phyloP scores from a whole-genome alignment of 192 early-diverging fungal genomes.

The Funneliformis geosporum region DNA sequence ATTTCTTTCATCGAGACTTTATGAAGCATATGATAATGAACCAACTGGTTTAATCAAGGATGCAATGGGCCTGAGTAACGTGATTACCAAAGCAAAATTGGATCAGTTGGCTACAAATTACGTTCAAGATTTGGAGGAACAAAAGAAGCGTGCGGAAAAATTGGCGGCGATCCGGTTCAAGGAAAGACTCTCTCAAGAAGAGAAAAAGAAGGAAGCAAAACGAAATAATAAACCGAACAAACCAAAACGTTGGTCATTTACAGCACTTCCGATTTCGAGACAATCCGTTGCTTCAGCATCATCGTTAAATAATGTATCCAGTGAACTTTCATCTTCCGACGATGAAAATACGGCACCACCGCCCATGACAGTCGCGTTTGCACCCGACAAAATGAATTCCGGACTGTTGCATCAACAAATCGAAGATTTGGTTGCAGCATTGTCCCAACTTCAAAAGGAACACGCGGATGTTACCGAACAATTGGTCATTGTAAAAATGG shows the following conservation, averaged over 20 bases:
- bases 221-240: conserved; percentile 27
- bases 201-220: conserved; percentile 21
- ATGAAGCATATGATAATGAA: conserved; percentile 69
- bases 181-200: conserved; percentile 35
- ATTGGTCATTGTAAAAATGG: conserved; percentile 57
- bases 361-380: conserved; percentile 12
- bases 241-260: conserved; percentile 30
- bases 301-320: background rate
- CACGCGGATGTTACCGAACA: conserved; percentile 65
- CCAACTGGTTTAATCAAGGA: conserved; percentile 72
- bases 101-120: conserved; percentile 70
- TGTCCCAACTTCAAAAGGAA: conserved; percentile 69
- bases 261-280: background rate
- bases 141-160: conserved; percentile 53
- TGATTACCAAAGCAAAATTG: conserved; percentile 72
- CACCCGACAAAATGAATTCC: conserved; percentile 24
- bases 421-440: conserved; percentile 61
- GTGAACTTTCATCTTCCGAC: background rate
- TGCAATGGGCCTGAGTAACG: conserved; percentile 66
- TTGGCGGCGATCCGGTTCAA: conserved; percentile 51
- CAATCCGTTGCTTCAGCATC: background rate
- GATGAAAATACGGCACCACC: background rate
- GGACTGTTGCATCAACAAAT: conserved; percentile 58
- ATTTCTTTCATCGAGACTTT: conserved; percentile 80
- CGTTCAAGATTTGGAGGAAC: conserved; percentile 49